Base-by-base conservation (phyloP, 2,329 filamentous ascomycete genomes). In the Paecilomyces dactylethromorphus region DNA sequence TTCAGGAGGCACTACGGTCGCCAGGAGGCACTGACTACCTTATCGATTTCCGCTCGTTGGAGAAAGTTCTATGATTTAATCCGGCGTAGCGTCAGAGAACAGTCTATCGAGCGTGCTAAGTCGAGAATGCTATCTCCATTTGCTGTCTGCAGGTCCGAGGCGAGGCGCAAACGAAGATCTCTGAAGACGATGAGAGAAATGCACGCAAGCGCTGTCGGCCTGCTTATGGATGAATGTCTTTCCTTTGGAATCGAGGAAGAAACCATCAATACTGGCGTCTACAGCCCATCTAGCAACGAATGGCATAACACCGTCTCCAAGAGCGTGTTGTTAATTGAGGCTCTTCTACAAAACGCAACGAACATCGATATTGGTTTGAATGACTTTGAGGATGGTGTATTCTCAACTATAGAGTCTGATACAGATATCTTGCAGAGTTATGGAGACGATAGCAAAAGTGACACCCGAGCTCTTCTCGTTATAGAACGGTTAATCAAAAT, bases 171-270 rank as follows among this genome's bases (percentile, higher is more conserved):
- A 72, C 88, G 89, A 68, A 82, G 82, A 2, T 83, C 82, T 21
- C 80, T 97, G 55, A 87, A 84, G 68, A 85, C 85, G 66, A 79
- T 96, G 63, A 84, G 89, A 53, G 84, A 92, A 68, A 86, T 93
- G 74, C 92, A 91, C 58, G 91, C 93, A 1, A 92, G 90, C 67
- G 90, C 91, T 1, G 80, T 97, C 3, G 94, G 94, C 15, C 85
- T 97, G 3, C 78, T 99, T 26, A 87, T 97, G 65, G 91, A 93
- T 58, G 91, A 96, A 70, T 92, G 90, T 2, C 78, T 97, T 54
- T 86, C 85, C 55, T 86, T 90, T 65, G 83, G 83, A 51, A 78
- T 82, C 21, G 81, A 81, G 15, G 84, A 87, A 49, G 82, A 84
- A 55, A 79, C 79, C 49, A 79, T 80, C 56, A 77, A 77, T 18